These are phyloP conservation scores for Simplicillium aogashimaense DNA, from an alignment of 2,329 filamentous ascomycete species.

Conservation along the genomic window DNA sequence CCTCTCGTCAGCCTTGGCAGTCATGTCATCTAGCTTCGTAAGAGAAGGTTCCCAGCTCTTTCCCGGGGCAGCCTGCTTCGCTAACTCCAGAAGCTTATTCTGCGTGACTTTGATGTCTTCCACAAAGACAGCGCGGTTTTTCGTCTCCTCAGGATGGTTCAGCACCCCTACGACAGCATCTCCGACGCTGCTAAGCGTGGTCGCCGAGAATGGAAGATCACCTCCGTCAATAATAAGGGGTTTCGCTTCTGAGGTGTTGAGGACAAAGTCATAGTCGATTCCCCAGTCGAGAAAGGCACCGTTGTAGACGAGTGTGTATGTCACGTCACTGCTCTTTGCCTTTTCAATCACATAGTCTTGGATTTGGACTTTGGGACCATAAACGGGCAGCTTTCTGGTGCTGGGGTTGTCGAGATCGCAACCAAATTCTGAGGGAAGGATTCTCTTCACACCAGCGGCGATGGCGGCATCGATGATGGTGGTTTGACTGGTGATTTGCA, in stretches of 20 bases:
- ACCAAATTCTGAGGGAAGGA: slow-evolving; percentile 40
- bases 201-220: slow-evolving; percentile 30
- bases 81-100: slow-evolving; percentile 32
- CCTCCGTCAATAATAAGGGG: slow-evolving; percentile 28
- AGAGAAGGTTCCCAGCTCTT: slow-evolving; percentile 18
- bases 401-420: slow-evolving; percentile 15
- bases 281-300: slow-evolving; percentile 16
- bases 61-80: slow-evolving; percentile 3
- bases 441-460: slow-evolving; percentile 39
- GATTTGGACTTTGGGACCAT: slow-evolving; percentile 8
- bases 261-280: slow-evolving; percentile 5
- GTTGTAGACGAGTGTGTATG: slow-evolving; percentile 20
- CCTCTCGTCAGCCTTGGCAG: slow-evolving; percentile 16
- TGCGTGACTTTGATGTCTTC: slow-evolving; percentile 38
- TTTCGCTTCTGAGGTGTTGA: slow-evolving; percentile 27
- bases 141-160: slow-evolving; percentile 31
- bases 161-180: slow-evolving; percentile 36
- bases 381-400: slow-evolving; percentile 7
- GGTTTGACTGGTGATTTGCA: slow-evolving; percentile 28
- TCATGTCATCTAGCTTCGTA: slow-evolving; percentile 16
- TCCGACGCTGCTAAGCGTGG: slow-evolving; percentile 33
- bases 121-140: slow-evolving; percentile 42
- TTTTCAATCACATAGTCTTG: slow-evolving; percentile 4
- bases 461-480: slow-evolving; percentile 41
- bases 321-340: slow-evolving; percentile 4